Percentiles rank a stretch among this genome's conserved stretches.
phyloP scores from a whole-genome alignment of 2,329 filamentous ascomycete species.

The Arachnopeziza araneosa region DNA sequence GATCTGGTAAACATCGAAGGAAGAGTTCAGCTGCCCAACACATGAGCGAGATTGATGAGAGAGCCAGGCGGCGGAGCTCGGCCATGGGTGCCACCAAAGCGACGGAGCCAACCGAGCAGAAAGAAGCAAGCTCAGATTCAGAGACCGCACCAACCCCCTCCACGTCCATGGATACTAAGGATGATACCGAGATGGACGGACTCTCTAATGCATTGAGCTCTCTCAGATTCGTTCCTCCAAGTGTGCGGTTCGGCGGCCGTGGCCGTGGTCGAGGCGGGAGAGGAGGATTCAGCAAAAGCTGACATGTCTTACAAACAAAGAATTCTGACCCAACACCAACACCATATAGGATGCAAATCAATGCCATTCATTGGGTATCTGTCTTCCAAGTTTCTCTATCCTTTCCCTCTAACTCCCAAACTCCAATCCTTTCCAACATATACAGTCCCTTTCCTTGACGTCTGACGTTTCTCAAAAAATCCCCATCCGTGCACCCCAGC shows the following conservation, averaged over 20 bases:
- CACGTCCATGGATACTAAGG: conserved; percentile 7
- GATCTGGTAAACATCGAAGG: conserved; percentile 46
- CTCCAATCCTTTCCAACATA: conserved; percentile 3
- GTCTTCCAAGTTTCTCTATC: neutral
- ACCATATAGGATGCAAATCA: neutral
- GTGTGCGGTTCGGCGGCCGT: conserved; percentile 54
- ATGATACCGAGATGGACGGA: conserved; percentile 46
- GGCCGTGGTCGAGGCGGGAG: conserved; percentile 15
- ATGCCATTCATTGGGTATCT: neutral
- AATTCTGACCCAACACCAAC: neutral
- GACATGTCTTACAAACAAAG: neutral
- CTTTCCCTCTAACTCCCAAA: conserved; percentile 13
- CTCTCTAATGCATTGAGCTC: conserved; percentile 65
- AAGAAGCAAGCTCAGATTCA: conserved; percentile 25
- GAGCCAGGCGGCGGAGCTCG: conserved; percentile 17
- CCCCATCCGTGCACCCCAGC: conserved; percentile 75
- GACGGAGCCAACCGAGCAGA: conserved; percentile 1
- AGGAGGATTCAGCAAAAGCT: conserved; percentile 2
- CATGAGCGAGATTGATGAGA: conserved; percentile 21
- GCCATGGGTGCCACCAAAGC: conserved; percentile 5
- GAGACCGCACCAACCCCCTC: conserved; percentile 11
- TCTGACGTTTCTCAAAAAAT: conserved; percentile 36
- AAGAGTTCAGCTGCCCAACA: conserved; percentile 39
- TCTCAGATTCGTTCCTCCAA: conserved; percentile 64
- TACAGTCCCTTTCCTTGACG: neutral